Conservation (phyloP, 176 grass and related monocot genomes). For the Saccharum spontaneum region DNA sequence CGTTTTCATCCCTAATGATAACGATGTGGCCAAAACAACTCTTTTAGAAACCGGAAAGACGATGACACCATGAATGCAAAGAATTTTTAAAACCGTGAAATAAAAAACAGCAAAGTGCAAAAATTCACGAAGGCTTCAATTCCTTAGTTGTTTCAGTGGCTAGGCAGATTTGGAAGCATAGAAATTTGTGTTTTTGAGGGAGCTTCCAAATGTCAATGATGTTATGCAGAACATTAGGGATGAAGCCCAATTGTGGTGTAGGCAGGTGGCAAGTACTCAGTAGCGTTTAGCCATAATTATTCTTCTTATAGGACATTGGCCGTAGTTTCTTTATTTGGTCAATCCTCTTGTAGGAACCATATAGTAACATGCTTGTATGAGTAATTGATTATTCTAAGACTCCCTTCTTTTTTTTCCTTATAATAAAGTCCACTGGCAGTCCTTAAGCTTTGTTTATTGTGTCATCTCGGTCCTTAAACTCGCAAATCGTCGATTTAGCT, state of each 20-base stretch:
- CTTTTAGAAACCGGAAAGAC: background rate
- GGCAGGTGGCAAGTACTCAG: background rate
- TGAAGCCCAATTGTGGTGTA: background rate
- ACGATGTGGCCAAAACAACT: background rate
- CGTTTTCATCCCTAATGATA: too few species aligned
- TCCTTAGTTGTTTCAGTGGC: background rate
- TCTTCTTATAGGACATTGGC: background rate
- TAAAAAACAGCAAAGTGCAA: background rate
- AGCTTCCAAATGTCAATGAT: background rate
- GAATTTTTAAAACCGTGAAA: conserved; percentile 3
- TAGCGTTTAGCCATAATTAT: background rate
- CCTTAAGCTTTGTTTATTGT: background rate
- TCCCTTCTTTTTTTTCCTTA: background rate
- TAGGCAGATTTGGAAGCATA: background rate
- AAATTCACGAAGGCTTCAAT: background rate
- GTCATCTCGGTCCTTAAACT: background rate
- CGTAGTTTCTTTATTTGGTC: background rate
- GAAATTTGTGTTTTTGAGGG: background rate
- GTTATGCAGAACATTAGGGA: background rate
- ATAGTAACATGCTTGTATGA: background rate
- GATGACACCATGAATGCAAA: background rate
- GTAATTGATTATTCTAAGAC: background rate
- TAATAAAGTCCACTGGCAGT: background rate
- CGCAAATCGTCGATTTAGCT: too few species aligned
- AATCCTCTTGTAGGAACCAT: background rate